These are phyloP conservation scores for Candida frijolesensis DNA, from an alignment of 1,139 yeast genomes.

Conservation along the genomic window DNA sequence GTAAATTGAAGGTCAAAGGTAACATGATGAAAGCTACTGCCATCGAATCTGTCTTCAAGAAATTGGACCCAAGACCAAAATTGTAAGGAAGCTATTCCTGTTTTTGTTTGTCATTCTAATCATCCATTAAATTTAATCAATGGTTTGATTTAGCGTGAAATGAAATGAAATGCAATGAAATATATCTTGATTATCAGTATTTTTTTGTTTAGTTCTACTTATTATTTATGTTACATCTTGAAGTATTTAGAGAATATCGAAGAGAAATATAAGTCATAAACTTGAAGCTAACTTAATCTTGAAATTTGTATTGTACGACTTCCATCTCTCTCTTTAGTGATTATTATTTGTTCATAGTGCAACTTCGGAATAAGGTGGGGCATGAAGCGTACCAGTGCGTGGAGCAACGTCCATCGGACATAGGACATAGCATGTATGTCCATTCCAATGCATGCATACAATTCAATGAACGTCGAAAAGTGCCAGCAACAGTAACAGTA, in stretches of 20 bases:
- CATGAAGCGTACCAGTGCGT: no score
- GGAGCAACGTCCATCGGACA: no score
- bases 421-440: no score
- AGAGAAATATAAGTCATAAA: neutral
- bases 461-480: no score
- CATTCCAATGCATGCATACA: no score
- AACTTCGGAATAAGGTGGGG: no score
- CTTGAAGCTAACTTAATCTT: no score
- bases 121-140: neutral
- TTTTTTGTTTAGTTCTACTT: neutral
- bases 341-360: no score
- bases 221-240: neutral
- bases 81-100: constrained; percentile 25
- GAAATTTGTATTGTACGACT: no score
- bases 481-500: no score
- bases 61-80: constrained; percentile 59
- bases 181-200: neutral
- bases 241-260: constrained; percentile 1
- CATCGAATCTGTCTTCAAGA: constrained; percentile 72
- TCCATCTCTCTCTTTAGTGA: no score
- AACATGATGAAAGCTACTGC: constrained; percentile 88
- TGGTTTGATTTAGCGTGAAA: neutral
- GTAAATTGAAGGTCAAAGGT: constrained; percentile 84
- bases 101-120: neutral
- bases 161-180: neutral